Percentiles rank a stretch among this genome's conserved stretches.
phyloP scores from a whole-genome alignment of 2,329 filamentous ascomycete species.

The Colletotrichum nymphaeae region DNA sequence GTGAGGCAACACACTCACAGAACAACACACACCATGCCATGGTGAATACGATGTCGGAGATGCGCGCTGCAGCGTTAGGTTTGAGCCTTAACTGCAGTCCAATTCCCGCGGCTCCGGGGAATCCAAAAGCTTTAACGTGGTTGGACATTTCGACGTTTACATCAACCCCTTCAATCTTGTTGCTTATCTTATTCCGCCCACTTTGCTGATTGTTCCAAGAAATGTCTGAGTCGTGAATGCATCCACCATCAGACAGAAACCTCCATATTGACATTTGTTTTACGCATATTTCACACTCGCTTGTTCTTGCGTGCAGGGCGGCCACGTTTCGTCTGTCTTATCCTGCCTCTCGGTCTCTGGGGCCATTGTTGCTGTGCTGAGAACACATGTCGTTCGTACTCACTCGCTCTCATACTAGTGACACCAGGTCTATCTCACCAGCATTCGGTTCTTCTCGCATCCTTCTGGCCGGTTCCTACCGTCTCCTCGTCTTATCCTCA shows the following conservation, averaged over 20 bases:
- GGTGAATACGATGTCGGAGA: not conserved
- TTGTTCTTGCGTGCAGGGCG: constrained; percentile 18
- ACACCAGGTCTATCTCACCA: not conserved
- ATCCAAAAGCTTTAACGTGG: too few relatives aligned
- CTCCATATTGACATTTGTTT: not conserved
- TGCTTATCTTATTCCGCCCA: constrained; percentile 20
- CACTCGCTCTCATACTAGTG: not conserved
- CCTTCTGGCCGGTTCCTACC: not conserved
- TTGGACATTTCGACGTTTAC: constrained; percentile 2
- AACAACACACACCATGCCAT: not conserved
- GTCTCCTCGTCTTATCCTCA: not conserved
- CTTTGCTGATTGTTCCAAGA: constrained; percentile 13
- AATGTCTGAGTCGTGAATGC: constrained; percentile 30
- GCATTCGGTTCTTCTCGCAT: not conserved
- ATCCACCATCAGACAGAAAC: constrained; percentile 7
- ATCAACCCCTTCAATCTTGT: constrained; percentile 26
- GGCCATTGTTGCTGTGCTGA: not conserved
- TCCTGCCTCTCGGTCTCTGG: not conserved
- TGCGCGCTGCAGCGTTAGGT: not conserved
- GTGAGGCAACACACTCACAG: not conserved
- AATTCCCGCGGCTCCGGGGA: not conserved
- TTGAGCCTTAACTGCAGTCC: not conserved
- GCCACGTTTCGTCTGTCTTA: constrained; percentile 8
- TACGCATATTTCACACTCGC: not conserved
- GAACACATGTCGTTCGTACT: not conserved